Base-by-base conservation (phyloP, 768 basidiomycete species). In the Agrocybe pediades region DNA sequence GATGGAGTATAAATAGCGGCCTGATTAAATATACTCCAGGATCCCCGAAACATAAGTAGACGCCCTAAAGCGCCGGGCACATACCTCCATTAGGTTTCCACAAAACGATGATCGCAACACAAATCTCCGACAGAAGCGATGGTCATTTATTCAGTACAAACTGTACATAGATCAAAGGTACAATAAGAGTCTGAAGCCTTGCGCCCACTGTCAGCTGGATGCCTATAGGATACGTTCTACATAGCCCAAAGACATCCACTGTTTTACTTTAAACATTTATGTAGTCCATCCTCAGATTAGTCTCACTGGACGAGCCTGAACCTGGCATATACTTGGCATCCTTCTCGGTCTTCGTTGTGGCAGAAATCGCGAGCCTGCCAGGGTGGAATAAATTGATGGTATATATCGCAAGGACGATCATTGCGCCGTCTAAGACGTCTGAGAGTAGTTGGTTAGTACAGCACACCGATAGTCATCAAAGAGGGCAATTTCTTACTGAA, bases 361-460 rank as follows among this genome's bases (percentile, higher is more conserved):
- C 20, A 3, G 45, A 9, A 9, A 16, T 15, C 9, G 29, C 39
- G 15, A 50, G 41, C 24, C 49, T 41, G 41, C 69, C 67, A 5
- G 68, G 67, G 49, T 69, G 68, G 11, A 60, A 53, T 20, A 71
- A 51, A 55, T 71, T 68, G 23, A 68, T 49, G 6, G 62, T 65
- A 45, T 58, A 69, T 42, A 68, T 67, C 15, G 67, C 70, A 7
- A 72, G 53, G 13, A 61, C 43, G 44, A 72, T 60, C 72, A 72
- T 73, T 6, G 62, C 62, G 9, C 64, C 67, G 42, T 62, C 60
- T 3, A 62, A 45, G 7, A 62, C 51, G 33, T 62, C 60, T 62
- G 9, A 23, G 11, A 19, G 36, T 16, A 8, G 17, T 16, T 23
- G 23, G 11, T 9, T 7, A 19, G 9, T 15, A 39, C 26, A 17